phyloP scores from a whole-genome alignment of 441 rosid genomes.

The Populus tomentosa region DNA sequence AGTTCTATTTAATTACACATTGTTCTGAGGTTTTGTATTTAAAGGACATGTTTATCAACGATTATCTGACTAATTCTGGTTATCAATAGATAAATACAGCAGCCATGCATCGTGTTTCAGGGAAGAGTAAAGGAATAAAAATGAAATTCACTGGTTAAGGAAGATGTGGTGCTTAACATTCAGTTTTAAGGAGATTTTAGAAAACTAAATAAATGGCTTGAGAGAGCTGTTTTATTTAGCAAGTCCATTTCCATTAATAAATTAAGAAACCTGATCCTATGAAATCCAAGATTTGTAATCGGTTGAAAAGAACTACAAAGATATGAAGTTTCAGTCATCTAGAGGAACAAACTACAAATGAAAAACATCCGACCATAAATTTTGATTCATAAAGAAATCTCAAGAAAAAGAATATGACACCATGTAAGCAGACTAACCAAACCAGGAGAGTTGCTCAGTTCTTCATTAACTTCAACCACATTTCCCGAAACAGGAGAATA shows the following conservation, averaged over 20 bases:
- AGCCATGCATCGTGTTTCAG: not conserved
- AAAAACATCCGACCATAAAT: not conserved
- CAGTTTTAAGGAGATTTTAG: not conserved
- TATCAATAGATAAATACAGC: not conserved
- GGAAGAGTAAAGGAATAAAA: not conserved
- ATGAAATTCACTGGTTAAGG: not conserved
- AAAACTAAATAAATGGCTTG: not conserved
- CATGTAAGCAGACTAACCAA: slow-evolving; percentile 51
- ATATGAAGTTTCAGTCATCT: not conserved
- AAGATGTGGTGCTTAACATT: not conserved
- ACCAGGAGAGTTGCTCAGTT: slow-evolving; percentile 57
- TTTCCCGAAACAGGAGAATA: slow-evolving; percentile 85
- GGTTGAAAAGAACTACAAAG: not conserved
- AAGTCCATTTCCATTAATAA: not conserved
- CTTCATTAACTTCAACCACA: slow-evolving; percentile 67
- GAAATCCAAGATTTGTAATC: not conserved
- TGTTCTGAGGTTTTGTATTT: not conserved
- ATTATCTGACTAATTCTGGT: not conserved
- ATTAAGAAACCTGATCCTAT: not conserved
- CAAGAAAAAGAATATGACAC: slow-evolving; percentile 1
- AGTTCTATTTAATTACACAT: not conserved
- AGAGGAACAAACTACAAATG: not conserved
- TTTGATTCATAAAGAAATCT: not conserved
- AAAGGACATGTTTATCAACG: not conserved
- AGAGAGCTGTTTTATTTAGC: not conserved